Evolutionary conservation across 768 basidiomycete genomes (phyloP), one percentile per base, ranked within the genome.

Genomic region (Kwoniella heveanensis): DNA sequence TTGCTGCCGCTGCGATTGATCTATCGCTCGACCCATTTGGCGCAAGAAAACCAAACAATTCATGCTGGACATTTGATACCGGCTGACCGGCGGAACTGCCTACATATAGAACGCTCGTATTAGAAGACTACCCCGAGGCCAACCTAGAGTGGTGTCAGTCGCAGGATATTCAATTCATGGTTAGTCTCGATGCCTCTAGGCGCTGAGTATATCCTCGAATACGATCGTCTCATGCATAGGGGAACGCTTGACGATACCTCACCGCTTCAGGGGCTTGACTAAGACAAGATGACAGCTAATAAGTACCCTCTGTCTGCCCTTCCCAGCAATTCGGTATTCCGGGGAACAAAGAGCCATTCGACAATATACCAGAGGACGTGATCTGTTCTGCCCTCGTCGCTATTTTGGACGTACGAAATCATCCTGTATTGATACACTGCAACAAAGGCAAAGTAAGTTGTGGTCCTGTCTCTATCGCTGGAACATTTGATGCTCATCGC

Each of bases 371-470:
- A 6, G 79, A 80, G 37, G 79, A 80, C 55, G 77, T 80, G 56
- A 80, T 82, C 24, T 75, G 77, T 25, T 70, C 72, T 1, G 82
- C 82, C 0, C 68, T 82, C 21, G 69, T 76, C 10, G 68, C 78
- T 2, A 72, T 81, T 6, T 66, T 82, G n/a, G 81, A 82, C 58
- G 62, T 47, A 48, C 64, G 79, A 21, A 82, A 82, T 66, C 80
- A 80, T 48, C 80, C 81, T 1, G 65, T 81, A 15, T 58, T 81
- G 13, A 79, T 82, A 1, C 82, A 82, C 59, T 82, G 82, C 70
- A 82, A 82, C 69, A 82, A 81, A 69, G 82, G 82, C 57, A 82
- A 82, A 69, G 81, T 81, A 48, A 47, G 79, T 61, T n/a, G n/a
- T n/a, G n/a, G n/a, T n/a, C n/a, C n/a, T n/a, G n/a, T n/a, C n/a